Base-by-base conservation (phyloP, 1,139 yeast genomes). In the Suhomyces kunorum region DNA sequence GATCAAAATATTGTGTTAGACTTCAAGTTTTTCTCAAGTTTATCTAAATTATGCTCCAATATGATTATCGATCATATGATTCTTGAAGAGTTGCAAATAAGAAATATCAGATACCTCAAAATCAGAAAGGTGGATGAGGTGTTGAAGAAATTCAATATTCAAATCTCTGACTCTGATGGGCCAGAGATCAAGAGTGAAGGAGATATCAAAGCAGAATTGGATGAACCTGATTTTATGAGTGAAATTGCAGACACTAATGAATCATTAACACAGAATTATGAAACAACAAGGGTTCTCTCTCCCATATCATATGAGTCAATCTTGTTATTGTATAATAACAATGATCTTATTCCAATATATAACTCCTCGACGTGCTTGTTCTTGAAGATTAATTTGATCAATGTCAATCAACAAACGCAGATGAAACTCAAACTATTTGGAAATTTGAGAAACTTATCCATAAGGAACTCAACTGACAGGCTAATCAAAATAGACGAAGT, bases 1-100 rank as follows among this genome's bases (percentile, higher is more conserved):
- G 50, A 17, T 16, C 20, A 13, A 14, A 36, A 24, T 5, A 22
- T 23, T 2, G 29, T 58, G 45, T 53, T 74, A 54, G 66, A 74
- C 20, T 81, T 80, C 52, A 66, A 66, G 34, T 78, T 74, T 45
- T 74, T 83, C 43, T 63, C 68, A 38, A 60, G 66, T 2, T 59
- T 83, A 31, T 71, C 83, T 11, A 73, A 71, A 25, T 54, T 71
- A 9, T 75, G 85, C 22, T 73, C 84, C 3, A 80, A 81, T 42
- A 74, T 73, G 62, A 75, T 84, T 38, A 73, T 83, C 38, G 78
- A 81, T 44, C 84, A 83, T 48, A 71, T 83, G 68, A 71, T 84
- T 6, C 67, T 80, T 13, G 83, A 79, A 49, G 88, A 85, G 43
- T 66, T 84, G 44, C 70, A 68, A 24, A 52, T 51, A 12, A 65